Conservation (phyloP, 2,329 filamentous ascomycete species). For the Colletotrichum siamense region DNA sequence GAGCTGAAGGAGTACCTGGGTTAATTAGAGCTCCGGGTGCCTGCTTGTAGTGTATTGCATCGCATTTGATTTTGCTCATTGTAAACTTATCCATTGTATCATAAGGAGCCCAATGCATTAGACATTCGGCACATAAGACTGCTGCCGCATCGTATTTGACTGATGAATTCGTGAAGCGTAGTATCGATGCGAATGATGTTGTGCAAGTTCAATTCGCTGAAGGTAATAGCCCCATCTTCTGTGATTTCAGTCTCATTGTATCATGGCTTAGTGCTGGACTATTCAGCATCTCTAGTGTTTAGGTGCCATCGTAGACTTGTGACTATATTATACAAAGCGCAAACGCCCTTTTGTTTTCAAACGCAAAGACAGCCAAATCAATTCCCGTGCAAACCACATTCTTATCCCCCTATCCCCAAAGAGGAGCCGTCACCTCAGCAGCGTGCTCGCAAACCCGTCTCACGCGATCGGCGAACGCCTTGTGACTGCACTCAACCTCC, state of each 20-base stretch:
- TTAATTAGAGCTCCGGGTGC: conserved; percentile 29
- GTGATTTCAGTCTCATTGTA: background rate
- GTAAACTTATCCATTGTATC: conserved; percentile 24
- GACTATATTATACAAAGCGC: background rate
- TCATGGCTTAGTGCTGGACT: background rate
- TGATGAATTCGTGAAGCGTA: background rate
- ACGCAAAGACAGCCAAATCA: background rate
- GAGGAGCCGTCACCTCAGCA: conserved; percentile 82
- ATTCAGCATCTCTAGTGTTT: background rate
- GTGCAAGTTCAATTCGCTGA: background rate
- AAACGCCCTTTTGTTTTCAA: background rate
- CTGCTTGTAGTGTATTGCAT: background rate
- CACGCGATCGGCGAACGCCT: conserved; percentile 82
- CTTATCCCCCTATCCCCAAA: conserved; percentile 56
- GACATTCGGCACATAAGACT: conserved; percentile 4
- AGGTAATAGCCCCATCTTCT: background rate
- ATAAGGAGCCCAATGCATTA: conserved; percentile 19
- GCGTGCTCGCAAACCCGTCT: conserved; percentile 88
- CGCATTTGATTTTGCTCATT: conserved; percentile 14
- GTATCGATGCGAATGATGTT: background rate
- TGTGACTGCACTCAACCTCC: conserved; percentile 85
- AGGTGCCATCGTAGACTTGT: background rate
- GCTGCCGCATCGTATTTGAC: background rate
- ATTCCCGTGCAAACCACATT: background rate
- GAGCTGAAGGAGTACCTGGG: conserved; percentile 62